Conservation (phyloP, 805 yeast species). For the Saturnispora kantuleensis region DNA sequence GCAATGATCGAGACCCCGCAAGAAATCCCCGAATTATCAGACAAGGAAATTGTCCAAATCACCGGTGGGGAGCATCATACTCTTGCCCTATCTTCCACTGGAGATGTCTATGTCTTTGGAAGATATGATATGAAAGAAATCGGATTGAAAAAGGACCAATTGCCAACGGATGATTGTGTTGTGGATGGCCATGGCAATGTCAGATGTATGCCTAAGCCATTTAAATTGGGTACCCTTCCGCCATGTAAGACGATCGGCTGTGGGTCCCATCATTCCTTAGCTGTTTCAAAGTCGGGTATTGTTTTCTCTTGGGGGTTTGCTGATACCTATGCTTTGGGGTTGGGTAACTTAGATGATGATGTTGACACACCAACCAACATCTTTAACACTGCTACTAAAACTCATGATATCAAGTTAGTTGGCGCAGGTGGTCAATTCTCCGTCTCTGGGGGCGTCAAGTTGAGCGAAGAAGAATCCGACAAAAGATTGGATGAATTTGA, state of each 20-base stretch:
- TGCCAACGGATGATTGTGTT: slow-evolving; percentile 62
- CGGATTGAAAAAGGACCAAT: slow-evolving; percentile 58
- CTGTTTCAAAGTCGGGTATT: slow-evolving; percentile 73
- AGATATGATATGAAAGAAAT: slow-evolving; percentile 89
- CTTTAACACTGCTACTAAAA: slow-evolving; percentile 86
- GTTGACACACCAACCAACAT: slow-evolving; percentile 82
- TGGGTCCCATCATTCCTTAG: slow-evolving; percentile 91
- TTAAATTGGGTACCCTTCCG: slow-evolving; percentile 51
- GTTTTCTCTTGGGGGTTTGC: slow-evolving; percentile 97
- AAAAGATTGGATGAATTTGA: slow-evolving; percentile 43
- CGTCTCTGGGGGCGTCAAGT: slow-evolving; percentile 69
- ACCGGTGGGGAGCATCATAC: slow-evolving; percentile 96
- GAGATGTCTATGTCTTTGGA: slow-evolving; percentile 79
- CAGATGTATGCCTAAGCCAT: slow-evolving; percentile 81
- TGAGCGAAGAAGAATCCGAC: slow-evolving; percentile 42
- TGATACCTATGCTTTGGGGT: slow-evolving; percentile 92
- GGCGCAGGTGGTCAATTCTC: slow-evolving; percentile 98
- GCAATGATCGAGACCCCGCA: slow-evolving; percentile 74
- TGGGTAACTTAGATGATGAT: slow-evolving; percentile 78
- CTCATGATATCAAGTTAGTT: slow-evolving; percentile 55
- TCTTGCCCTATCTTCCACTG: slow-evolving; percentile 59
- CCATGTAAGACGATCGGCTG: slow-evolving; percentile 52
- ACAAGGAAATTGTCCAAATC: slow-evolving; percentile 47
- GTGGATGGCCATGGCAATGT: slow-evolving; percentile 72
- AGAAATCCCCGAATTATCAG: slow-evolving; percentile 52